Evolutionary conservation across 768 basidiomycete genomes (phyloP).

Genomic region (Serendipita indica): DNA sequence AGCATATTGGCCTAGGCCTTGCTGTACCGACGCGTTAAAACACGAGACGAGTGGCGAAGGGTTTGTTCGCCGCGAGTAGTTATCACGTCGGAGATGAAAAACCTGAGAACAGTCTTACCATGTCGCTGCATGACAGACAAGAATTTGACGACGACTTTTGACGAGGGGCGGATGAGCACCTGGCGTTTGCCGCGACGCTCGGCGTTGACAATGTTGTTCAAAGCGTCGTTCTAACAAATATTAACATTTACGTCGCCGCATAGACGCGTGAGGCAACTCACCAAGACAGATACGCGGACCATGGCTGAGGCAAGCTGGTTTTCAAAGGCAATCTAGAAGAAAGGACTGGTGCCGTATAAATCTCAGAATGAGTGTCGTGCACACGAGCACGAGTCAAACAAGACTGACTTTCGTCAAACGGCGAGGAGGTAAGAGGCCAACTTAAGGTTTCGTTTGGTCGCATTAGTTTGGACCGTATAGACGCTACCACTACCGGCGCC

Average conservation of each 20-base stretch:
- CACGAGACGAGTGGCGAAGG: constrained; percentile 47
- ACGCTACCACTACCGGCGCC: neutral
- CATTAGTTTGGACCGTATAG: too few relatives aligned
- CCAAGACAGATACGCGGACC: constrained; percentile 80
- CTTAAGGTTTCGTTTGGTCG: constrained; percentile 7
- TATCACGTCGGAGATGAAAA: constrained; percentile 51
- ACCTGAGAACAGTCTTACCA: constrained; percentile 40
- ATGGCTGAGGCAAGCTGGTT: constrained; percentile 27
- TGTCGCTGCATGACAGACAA: constrained; percentile 98
- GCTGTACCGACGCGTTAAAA: constrained; percentile 76
- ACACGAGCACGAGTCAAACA: constrained; percentile 65
- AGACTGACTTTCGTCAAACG: constrained; percentile 13
- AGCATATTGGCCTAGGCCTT: constrained; percentile 26
- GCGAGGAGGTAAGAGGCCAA: constrained; percentile 5
- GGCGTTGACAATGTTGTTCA: constrained; percentile 99
- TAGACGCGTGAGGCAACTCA: constrained; percentile 23
- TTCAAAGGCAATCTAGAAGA: constrained; percentile 8
- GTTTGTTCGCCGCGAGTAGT: constrained; percentile 60
- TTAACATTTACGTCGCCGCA: neutral
- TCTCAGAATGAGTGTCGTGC: constrained; percentile 77
- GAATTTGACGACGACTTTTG: constrained; percentile 97
- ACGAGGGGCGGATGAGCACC: constrained; percentile 92
- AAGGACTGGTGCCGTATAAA: constrained; percentile 15
- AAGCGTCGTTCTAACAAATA: constrained; percentile 8
- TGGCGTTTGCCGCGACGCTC: constrained; percentile 99